Percentiles rank a stretch among this genome's conserved stretches.
These are phyloP conservation scores for Penicillium paxilli DNA, from an alignment of 495 filamentous ascomycete genomes.

Conservation along the genomic window DNA sequence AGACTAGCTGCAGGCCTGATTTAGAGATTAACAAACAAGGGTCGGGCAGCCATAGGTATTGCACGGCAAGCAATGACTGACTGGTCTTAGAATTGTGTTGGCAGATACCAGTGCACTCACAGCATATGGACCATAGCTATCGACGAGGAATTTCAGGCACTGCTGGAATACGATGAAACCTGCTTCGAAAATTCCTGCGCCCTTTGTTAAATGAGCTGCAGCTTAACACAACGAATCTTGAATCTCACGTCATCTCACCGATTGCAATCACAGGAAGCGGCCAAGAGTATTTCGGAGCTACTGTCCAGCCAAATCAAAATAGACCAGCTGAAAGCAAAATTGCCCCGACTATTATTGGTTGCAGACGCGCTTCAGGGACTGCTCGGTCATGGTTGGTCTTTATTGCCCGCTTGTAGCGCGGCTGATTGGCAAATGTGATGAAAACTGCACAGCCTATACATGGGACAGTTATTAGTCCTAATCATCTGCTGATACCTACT, in stretches of 20 bases:
- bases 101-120: constrained; percentile 37
- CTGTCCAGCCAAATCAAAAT: constrained; percentile 48
- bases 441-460: constrained; percentile 27
- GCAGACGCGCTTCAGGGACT: constrained; percentile 34
- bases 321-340: constrained; percentile 47
- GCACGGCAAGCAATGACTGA: constrained; percentile 31
- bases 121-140: constrained; percentile 34
- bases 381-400: constrained; percentile 16
- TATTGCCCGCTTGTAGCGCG: constrained; percentile 23
- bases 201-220: constrained; percentile 4
- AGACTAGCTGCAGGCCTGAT: constrained; percentile 34
- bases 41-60: constrained; percentile 33
- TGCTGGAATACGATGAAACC: constrained; percentile 41
- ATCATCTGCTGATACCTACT: too few relatives aligned
- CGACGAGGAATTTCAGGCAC: constrained; percentile 42
- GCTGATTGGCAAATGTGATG: constrained; percentile 27
- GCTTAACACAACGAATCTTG: neutral
- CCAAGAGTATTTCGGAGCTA: constrained; percentile 25
- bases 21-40: constrained; percentile 33
- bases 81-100: constrained; percentile 37
- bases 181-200: constrained; percentile 15
- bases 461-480: constrained; percentile 25
- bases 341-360: constrained; percentile 51
- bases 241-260: neutral
- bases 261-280: constrained; percentile 17